Conservation (phyloP, 2,329 filamentous ascomycete genomes). For the Phaeophleospora eucalypticola region DNA sequence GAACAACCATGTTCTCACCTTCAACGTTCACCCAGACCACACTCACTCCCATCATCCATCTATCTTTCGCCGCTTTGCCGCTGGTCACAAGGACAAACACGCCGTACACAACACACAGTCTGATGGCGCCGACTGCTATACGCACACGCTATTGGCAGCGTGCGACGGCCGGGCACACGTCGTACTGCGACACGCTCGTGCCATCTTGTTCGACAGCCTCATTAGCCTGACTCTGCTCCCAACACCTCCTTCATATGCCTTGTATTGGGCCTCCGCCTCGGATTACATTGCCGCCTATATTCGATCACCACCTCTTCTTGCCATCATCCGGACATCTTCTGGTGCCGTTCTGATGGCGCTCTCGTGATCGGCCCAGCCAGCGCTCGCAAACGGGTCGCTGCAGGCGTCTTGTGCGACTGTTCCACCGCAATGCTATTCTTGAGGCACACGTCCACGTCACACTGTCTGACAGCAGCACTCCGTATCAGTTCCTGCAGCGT, state of each 20-base stretch:
- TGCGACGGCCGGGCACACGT: neutral
- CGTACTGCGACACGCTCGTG: neutral
- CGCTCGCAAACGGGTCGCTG: neutral
- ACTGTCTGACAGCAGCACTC: neutral
- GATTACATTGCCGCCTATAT: too few relatives aligned
- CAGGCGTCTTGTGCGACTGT: neutral
- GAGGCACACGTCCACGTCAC: conserved; percentile 1
- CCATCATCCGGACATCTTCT: too few relatives aligned
- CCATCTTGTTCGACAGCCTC: neutral
- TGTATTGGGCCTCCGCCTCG: too few relatives aligned
- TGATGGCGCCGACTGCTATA: too few relatives aligned
- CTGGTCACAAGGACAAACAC: too few relatives aligned
- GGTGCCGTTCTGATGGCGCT: too few relatives aligned
- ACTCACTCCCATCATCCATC: neutral
- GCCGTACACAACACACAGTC: too few relatives aligned
- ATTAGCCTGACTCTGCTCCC: neutral
- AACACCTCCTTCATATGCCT: too few relatives aligned
- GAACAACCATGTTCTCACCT: too few relatives aligned
- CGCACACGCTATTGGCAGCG: neutral
- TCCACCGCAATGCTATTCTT: conserved; percentile 1
- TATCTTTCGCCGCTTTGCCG: neutral
- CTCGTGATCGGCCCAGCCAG: too few relatives aligned
- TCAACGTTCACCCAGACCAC: too few relatives aligned
- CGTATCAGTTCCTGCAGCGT: neutral
- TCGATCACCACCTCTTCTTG: too few relatives aligned